Evolutionary conservation across 1,284 basidiomycete genomes (phyloP).

Genomic region (Mycena sp.): DNA sequence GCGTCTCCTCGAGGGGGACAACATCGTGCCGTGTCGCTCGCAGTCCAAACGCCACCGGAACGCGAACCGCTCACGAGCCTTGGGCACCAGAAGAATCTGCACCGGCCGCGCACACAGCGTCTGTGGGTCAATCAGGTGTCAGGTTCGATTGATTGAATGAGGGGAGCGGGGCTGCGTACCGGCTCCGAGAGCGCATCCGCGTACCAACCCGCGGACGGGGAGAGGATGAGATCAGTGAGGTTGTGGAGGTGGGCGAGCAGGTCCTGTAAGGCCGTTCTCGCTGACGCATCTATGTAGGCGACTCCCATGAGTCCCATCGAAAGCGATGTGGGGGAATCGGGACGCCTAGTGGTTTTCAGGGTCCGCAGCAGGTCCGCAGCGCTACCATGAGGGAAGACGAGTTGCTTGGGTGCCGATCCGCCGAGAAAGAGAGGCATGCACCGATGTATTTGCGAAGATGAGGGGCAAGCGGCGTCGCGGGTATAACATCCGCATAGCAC

Average conservation of each 20-base stretch:
- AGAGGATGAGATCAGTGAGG: not conserved
- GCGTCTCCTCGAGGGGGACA: not conserved
- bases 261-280: not conserved
- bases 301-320: not conserved
- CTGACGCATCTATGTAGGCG: not conserved
- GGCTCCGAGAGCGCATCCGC: not conserved
- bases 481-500: not conserved
- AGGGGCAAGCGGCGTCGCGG: not conserved
- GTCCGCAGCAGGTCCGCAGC: not conserved
- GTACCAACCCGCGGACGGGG: not conserved
- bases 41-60: not conserved
- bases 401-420: not conserved
- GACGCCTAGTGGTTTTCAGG: not conserved
- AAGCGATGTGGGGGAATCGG: not conserved
- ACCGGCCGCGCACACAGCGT: not conserved
- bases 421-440: not conserved
- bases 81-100: not conserved
- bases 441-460: constrained; percentile 4
- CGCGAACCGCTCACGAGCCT: not conserved
- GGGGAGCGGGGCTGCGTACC: not conserved
- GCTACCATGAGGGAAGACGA: not conserved
- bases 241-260: not conserved
- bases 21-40: not conserved
- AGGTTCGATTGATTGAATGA: not conserved
- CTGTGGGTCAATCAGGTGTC: too few relatives aligned